These are phyloP conservation scores for Naganishia friedmannii DNA, from an alignment of 768 basidiomycete species.

Conservation along the genomic window DNA sequence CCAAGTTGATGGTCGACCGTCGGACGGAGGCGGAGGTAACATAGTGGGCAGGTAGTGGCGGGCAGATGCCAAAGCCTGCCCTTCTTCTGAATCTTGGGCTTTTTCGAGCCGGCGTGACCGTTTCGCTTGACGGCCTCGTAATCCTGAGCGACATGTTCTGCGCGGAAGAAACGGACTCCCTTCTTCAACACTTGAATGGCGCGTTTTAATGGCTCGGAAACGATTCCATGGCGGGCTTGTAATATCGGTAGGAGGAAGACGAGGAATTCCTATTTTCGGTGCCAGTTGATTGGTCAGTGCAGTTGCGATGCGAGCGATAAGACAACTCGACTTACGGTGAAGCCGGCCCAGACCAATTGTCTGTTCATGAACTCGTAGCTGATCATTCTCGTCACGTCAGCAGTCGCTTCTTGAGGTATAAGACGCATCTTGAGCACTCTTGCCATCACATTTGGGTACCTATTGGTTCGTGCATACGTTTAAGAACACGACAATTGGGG, in stretches of 20 bases:
- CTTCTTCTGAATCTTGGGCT: conserved; percentile 32
- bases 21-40: conserved; percentile 52
- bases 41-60: conserved; percentile 81
- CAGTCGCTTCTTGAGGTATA: conserved; percentile 64
- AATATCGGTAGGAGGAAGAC: conserved; percentile 85
- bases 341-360: conserved; percentile 98
- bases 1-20: conserved; percentile 31
- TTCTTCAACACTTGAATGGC: conserved; percentile 32
- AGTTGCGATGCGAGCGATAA: background rate
- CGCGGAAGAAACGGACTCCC: conserved; percentile 34
- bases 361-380: conserved; percentile 99
- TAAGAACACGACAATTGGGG: too few species aligned
- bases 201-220: conserved; percentile 42
- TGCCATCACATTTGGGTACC: conserved; percentile 81
- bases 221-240: conserved; percentile 58
- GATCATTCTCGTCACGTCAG: conserved; percentile 67
- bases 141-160: conserved; percentile 23
- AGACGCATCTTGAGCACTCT: conserved; percentile 72
- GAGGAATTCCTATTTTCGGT: conserved; percentile 74
- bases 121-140: conserved; percentile 32
- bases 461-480: conserved; percentile 49
- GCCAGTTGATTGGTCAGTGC: background rate
- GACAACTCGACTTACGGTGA: conserved; percentile 69
- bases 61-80: conserved; percentile 72
- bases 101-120: background rate